phyloP scores from a whole-genome alignment of 1,139 yeast species.

The Pichia sp. region DNA sequence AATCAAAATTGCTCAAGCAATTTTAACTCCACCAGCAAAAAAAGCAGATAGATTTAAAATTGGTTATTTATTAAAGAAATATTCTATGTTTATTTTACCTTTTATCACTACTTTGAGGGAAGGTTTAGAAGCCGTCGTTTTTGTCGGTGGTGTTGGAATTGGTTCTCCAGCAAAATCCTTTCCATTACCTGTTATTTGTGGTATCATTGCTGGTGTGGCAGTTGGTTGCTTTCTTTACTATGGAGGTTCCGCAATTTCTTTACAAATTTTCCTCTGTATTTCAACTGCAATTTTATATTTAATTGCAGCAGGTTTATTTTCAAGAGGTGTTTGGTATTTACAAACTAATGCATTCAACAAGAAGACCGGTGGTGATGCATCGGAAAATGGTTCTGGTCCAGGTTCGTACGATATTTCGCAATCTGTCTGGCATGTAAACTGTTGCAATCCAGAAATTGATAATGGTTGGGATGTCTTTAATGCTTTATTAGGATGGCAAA shows the following conservation, averaged over 20 bases:
- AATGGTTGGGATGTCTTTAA: slow-evolving; percentile 94
- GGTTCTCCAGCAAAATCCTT: slow-evolving; percentile 50
- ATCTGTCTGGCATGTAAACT: slow-evolving; percentile 89
- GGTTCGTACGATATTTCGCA: slow-evolving; percentile 77
- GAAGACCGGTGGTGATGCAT: slow-evolving; percentile 80
- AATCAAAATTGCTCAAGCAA: slow-evolving; percentile 73
- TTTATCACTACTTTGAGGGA: slow-evolving; percentile 77
- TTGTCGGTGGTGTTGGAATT: slow-evolving; percentile 70
- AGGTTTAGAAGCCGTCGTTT: slow-evolving; percentile 84
- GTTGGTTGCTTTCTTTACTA: slow-evolving; percentile 67
- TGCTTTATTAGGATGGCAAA: slow-evolving; percentile 85
- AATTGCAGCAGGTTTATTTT: slow-evolving; percentile 82
- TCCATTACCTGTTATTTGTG: slow-evolving; percentile 79
- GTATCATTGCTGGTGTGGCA: slow-evolving; percentile 62
- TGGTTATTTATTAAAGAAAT: slow-evolving; percentile 46
- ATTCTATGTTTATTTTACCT: slow-evolving; percentile 72
- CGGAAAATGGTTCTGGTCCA: slow-evolving; percentile 86
- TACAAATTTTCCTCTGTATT: slow-evolving; percentile 71
- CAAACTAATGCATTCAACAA: slow-evolving; percentile 59
- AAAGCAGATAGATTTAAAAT: slow-evolving; percentile 36
- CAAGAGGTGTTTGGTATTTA: slow-evolving; percentile 85
- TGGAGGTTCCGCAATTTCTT: slow-evolving; percentile 66
- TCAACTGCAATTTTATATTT: slow-evolving; percentile 80
- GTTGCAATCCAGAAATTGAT: slow-evolving; percentile 85
- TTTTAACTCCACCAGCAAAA: slow-evolving; percentile 30